Evolutionary conservation across 2,329 filamentous ascomycete species (phyloP), one percentile per base, ranked within the genome.

Genomic region (Acrodontium crateriforme): DNA sequence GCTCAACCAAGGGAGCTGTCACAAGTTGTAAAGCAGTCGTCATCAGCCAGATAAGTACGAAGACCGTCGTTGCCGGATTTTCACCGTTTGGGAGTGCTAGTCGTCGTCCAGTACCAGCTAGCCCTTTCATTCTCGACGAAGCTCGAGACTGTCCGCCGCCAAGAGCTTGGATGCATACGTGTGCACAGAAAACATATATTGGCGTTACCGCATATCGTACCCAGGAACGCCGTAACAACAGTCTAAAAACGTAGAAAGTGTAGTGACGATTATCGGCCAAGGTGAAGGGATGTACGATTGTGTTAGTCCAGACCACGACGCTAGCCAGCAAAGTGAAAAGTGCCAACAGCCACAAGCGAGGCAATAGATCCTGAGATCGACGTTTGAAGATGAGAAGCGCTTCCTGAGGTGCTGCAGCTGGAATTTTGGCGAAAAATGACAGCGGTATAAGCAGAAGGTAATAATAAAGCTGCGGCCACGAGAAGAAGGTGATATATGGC

Each of bases 211-310:
- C 60, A 22, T 80, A 69, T 9, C 46, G 42, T 9, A 52, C 28
- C 43, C 45, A 48, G 32, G 38, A 41, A 3, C 42, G 46, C 5
- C 65, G 66, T 2, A 78, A 68, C 19, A 95, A 75, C 5, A 78
- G 75, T 2, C 84, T 75, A 62, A 98, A 98, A 35, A 92, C 63
- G 58, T 98, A 98, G 55, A 98, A 98, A 52, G 92, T 78, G 59
- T 93, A 98, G 53, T 98, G 89, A 2, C 89, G 68, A 54, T 98
- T 98, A 54, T 98, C 89, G 18, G 89, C 89, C 1, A 95, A 68
- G 0, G 85, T 93, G 51, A 95, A 98, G 0, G 89, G 87, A 48
- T 98, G 89, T 23, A 95, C 71, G 37, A 93, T 78, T 18, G 89
- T 98, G 63, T 94, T 95, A 64, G 70, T 78, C 37, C 71, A 69